Percentiles rank a stretch among this genome's conserved stretches.
These are phyloP conservation scores for Pyrenophora teres DNA, from an alignment of 2,329 filamentous ascomycete genomes.

Conservation along the genomic window DNA sequence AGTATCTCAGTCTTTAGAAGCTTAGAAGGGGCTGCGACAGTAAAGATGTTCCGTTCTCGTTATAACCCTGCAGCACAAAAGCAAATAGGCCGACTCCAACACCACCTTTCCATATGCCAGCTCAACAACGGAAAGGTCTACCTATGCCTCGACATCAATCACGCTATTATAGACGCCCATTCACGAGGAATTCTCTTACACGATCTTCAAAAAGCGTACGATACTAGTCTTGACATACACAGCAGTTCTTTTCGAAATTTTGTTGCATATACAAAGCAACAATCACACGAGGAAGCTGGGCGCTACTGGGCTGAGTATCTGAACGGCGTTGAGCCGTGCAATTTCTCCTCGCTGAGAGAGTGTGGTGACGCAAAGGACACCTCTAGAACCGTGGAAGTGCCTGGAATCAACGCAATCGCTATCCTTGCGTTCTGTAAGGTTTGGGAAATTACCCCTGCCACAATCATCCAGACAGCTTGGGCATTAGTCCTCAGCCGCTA, in stretches of 20 bases:
- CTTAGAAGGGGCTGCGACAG: too few species aligned
- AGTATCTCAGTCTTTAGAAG: too few species aligned
- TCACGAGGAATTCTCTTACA: background rate
- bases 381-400: too few species aligned
- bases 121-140: background rate
- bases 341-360: background rate
- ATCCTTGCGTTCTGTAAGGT: background rate
- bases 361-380: too few species aligned
- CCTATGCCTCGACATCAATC: background rate
- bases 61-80: too few species aligned
- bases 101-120: too few species aligned
- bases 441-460: conserved; percentile 1
- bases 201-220: background rate
- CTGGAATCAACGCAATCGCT: too few species aligned
- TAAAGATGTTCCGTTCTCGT: too few species aligned
- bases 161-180: background rate
- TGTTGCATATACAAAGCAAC: too few species aligned
- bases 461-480: conserved; percentile 21
- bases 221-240: background rate
- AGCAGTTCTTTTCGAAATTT: background rate
- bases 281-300: too few species aligned
- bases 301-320: too few species aligned
- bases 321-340: background rate
- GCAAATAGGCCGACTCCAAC: too few species aligned
- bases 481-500: conserved; percentile 3